Base-by-base conservation (phyloP, 2,329 filamentous ascomycete genomes). In the Penicillium digitatum region DNA sequence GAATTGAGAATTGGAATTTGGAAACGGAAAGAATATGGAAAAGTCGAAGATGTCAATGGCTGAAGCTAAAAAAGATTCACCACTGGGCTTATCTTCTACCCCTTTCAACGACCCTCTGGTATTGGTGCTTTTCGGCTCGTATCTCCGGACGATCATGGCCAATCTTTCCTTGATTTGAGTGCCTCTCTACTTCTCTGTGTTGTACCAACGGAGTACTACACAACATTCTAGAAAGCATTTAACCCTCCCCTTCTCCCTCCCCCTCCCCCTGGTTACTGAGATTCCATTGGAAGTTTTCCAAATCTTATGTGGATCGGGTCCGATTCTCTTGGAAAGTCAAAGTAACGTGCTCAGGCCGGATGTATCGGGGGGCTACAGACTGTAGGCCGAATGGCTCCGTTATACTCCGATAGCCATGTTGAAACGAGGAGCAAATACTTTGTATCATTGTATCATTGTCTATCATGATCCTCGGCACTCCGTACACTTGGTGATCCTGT, bases 1-100 rank as follows among this genome's bases (percentile, higher is more conserved):
- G 14, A 10, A 16, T 32, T 22, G 14, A 12, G 18, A 20, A 20
- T 20, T 4, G 39, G 8, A 16, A 16, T 22, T 24, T 16, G 4
- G 4, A 4, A 9, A 37, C 18, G 18, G 10, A n/a, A n/a, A 9
- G 12, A 11, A 27, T 20, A 20, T 6, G 5, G 14, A n/a, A 18
- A 34, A 24, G 47, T 32, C 47, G 11, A 49, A 31, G 47, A 48
- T 48, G 46, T 48, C 45, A 48, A 48, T 48, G 45, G 45, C 32
- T 48, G 12, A 29, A 38, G 16, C 3, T 6, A n/a, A n/a, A n/a
- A n/a, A 2, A 26, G 16, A 10, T 42, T n/a, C 22, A 12, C 44
- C 32, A 38, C n/a, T 32, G 1, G 7, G 26, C n/a, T 16, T 29
- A n/a, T 38, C 46, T 29, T 20, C 29, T 45, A 42, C 26, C 26